Evolutionary conservation across 116 monocot genomes (phyloP).

Genomic region (Papilionanthe hybrid): DNA sequence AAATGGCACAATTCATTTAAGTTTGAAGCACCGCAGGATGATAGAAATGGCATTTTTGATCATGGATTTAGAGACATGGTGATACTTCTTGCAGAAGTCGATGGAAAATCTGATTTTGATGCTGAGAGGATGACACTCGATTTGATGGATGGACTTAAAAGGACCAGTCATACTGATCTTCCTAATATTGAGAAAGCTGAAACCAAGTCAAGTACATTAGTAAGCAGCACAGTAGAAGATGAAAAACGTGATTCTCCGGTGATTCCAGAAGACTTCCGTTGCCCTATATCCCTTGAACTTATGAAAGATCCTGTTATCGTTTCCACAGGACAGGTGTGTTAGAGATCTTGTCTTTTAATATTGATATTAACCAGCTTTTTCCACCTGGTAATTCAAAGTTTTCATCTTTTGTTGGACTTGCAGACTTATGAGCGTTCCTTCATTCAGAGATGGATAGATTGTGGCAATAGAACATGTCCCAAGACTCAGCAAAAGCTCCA

Average conservation of each 20-base stretch:
- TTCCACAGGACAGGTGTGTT: conserved; percentile 70
- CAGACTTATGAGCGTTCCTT: conserved; percentile 86
- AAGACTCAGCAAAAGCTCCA: conserved; percentile 80
- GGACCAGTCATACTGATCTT: conserved; percentile 2
- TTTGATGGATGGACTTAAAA: conserved; percentile 28
- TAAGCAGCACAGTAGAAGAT: conserved; percentile 16
- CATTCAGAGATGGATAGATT: conserved; percentile 83
- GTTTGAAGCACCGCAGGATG: conserved; percentile 2
- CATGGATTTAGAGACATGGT: conserved; percentile 30
- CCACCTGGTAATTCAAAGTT: not conserved
- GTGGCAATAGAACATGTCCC: conserved; percentile 69
- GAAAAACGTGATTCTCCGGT: conserved; percentile 40
- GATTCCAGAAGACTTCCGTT: conserved; percentile 78
- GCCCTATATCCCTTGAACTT: conserved; percentile 82
- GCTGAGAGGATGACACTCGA: conserved; percentile 19
- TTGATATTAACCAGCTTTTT: not conserved
- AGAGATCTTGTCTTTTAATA: not conserved
- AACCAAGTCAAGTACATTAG: conserved; percentile 8
- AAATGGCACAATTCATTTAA: conserved; percentile 4
- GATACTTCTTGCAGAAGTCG: conserved; percentile 37
- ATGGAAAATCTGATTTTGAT: conserved; percentile 28
- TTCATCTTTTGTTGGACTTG: not conserved
- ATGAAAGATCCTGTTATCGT: conserved; percentile 96
- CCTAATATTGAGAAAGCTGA: conserved; percentile 3
- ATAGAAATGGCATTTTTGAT: conserved; percentile 12